These are phyloP conservation scores for Kurtzmaniella quercitrusa DNA, from an alignment of 1,139 yeast genomes.

Conservation along the genomic window DNA sequence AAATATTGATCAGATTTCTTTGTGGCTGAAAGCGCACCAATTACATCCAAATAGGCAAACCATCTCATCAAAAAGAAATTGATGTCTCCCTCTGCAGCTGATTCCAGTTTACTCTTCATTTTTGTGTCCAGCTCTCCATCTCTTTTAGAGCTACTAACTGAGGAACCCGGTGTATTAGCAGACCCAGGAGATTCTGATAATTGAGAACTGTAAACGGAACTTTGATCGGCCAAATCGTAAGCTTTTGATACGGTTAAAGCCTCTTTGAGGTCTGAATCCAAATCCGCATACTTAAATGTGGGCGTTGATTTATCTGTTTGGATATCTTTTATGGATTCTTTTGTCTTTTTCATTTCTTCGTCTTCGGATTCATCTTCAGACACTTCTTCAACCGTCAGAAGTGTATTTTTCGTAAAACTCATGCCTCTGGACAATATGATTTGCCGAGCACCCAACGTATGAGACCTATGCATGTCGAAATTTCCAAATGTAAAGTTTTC, in stretches of 20 bases:
- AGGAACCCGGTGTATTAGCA: not conserved
- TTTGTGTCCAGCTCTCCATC: not conserved
- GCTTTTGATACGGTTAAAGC: not conserved
- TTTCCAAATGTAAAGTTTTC: conserved; percentile 51
- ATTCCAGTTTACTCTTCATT: not conserved
- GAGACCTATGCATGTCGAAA: conserved; percentile 57
- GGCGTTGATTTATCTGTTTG: not conserved
- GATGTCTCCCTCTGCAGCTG: conserved; percentile 34
- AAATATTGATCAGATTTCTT: conserved; percentile 26
- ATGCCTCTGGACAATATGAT: conserved; percentile 59
- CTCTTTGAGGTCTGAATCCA: not conserved
- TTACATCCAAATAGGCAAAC: conserved; percentile 68
- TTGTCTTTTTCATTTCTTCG: not conserved
- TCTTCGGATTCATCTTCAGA: conserved; percentile 3
- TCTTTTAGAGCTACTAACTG: not conserved
- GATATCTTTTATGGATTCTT: not conserved
- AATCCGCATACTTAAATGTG: not conserved
- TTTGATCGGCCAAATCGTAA: not conserved
- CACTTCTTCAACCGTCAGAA: conserved; percentile 4
- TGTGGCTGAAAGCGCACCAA: conserved; percentile 54
- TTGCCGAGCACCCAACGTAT: conserved; percentile 65
- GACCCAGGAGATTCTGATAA: not conserved
- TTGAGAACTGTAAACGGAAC: not conserved
- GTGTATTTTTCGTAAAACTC: conserved; percentile 7
- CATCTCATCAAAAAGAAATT: conserved; percentile 63